Evolutionary conservation across 2,329 filamentous ascomycete genomes (phyloP).

Genomic region (Geosmithia flava): DNA sequence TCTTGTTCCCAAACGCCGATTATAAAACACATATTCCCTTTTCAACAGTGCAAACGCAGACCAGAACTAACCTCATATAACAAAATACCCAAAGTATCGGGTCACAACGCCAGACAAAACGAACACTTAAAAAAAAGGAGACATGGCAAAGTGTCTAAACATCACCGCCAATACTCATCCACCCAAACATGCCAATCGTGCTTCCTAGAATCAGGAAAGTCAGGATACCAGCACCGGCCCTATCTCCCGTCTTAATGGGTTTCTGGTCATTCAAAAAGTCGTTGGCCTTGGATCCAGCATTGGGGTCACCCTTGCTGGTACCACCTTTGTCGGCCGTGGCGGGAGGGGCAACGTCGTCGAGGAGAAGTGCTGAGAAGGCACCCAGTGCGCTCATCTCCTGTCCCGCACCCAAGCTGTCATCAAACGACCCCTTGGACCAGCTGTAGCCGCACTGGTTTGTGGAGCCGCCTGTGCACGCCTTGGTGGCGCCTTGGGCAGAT

Average conservation of each 20-base stretch:
- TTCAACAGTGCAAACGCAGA: no score
- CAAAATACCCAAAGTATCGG: not conserved
- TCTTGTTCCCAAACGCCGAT: no score
- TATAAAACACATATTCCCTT: no score
- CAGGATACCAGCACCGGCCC: slow-evolving; percentile 32
- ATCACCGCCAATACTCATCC: slow-evolving; percentile 25
- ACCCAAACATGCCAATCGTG: slow-evolving; percentile 27
- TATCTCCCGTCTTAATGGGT: slow-evolving; percentile 3
- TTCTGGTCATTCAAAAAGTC: not conserved
- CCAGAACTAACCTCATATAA: not conserved
- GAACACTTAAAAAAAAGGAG: not conserved
- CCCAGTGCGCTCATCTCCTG: slow-evolving; percentile 43
- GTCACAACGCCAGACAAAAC: not conserved
- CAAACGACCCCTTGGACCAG: slow-evolving; percentile 36
- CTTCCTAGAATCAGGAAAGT: slow-evolving; percentile 30
- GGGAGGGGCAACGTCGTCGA: slow-evolving; percentile 20
- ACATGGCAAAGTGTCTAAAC: not conserved
- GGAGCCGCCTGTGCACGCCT: slow-evolving; percentile 47
- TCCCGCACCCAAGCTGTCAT: slow-evolving; percentile 38
- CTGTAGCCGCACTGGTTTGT: slow-evolving; percentile 50
- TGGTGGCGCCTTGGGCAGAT: slow-evolving; percentile 47
- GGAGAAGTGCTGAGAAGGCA: slow-evolving; percentile 35
- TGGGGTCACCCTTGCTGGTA: slow-evolving; percentile 23
- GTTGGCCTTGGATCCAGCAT: slow-evolving; percentile 13
- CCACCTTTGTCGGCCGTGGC: slow-evolving; percentile 34